Conservation (phyloP, 371 early-diverging fungal species). For the Fennellomyces sp. region DNA sequence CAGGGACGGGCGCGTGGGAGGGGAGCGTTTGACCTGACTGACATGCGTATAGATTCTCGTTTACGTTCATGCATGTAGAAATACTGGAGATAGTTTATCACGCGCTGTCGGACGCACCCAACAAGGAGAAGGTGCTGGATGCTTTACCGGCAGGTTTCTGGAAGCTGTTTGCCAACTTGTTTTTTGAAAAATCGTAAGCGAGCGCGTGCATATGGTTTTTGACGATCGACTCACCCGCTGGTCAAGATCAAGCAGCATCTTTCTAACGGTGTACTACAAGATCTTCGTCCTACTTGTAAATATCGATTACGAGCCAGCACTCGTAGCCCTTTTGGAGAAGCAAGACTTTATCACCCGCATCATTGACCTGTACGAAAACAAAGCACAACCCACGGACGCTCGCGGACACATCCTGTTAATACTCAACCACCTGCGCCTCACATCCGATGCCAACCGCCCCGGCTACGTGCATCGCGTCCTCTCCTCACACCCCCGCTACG, state of each 20-base stretch:
- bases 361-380: slow-evolving; percentile 37
- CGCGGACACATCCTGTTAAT: slow-evolving; percentile 43
- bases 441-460: slow-evolving; percentile 31
- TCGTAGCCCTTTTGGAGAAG: slow-evolving; percentile 26
- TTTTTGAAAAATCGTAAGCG: slow-evolving; percentile 45
- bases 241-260: slow-evolving; percentile 44
- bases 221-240: too few relatives aligned
- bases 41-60: slow-evolving; percentile 9
- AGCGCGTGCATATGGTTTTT: too few relatives aligned
- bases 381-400: slow-evolving; percentile 20
- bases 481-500: slow-evolving; percentile 23
- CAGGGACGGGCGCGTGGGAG: too few relatives aligned
- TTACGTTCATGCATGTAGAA: slow-evolving; percentile 36
- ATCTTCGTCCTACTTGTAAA: slow-evolving; percentile 29
- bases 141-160: slow-evolving; percentile 38
- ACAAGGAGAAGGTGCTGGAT: slow-evolving; percentile 31
- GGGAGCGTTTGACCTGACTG: background rate
- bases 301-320: slow-evolving; percentile 28
- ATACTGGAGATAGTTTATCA: slow-evolving; percentile 38
- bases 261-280: slow-evolving; percentile 45
- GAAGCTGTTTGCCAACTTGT: slow-evolving; percentile 40
- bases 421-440: slow-evolving; percentile 41
- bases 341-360: slow-evolving; percentile 33
- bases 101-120: slow-evolving; percentile 26
- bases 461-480: slow-evolving; percentile 26